These are phyloP conservation scores for Saturnispora dispora DNA, from an alignment of 805 yeast species.

Conservation along the genomic window DNA sequence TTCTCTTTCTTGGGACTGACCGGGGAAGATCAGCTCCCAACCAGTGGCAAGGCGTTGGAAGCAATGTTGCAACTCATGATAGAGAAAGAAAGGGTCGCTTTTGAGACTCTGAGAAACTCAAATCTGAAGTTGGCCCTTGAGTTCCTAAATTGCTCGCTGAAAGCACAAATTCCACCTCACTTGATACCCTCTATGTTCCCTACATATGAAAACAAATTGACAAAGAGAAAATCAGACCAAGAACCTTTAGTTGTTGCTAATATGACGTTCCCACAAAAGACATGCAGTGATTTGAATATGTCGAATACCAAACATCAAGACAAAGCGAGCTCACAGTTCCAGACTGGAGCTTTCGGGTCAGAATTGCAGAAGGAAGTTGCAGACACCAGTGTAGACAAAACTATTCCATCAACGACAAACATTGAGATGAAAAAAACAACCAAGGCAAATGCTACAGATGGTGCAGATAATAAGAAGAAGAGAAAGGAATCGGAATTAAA, in stretches of 20 bases:
- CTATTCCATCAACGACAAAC: not conserved
- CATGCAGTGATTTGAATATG: not conserved
- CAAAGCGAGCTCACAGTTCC: not conserved
- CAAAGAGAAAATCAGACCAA: not conserved
- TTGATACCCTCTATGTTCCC: slow-evolving; percentile 20
- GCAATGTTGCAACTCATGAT: slow-evolving; percentile 27
- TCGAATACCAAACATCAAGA: not conserved
- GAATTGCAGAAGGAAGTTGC: not conserved
- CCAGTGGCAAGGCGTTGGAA: not conserved
- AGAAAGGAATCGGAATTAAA: not conserved
- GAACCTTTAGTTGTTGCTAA: not conserved
- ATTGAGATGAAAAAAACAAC: not conserved
- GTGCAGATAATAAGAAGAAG: not conserved
- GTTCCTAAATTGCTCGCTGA: slow-evolving; percentile 25
- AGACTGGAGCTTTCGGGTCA: no score
- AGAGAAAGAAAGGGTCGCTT: slow-evolving; percentile 36
- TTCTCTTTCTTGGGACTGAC: not conserved
- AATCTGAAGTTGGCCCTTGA: slow-evolving; percentile 30
- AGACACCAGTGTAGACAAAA: not conserved
- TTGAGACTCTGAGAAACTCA: slow-evolving; percentile 29
- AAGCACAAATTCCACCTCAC: slow-evolving; percentile 18
- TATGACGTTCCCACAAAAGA: not conserved
- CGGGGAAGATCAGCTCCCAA: not conserved
- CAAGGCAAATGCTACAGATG: not conserved
- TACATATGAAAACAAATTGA: not conserved